phyloP scores from a whole-genome alignment of 1,284 basidiomycete species.

The Cystobasidium slooffiae region DNA sequence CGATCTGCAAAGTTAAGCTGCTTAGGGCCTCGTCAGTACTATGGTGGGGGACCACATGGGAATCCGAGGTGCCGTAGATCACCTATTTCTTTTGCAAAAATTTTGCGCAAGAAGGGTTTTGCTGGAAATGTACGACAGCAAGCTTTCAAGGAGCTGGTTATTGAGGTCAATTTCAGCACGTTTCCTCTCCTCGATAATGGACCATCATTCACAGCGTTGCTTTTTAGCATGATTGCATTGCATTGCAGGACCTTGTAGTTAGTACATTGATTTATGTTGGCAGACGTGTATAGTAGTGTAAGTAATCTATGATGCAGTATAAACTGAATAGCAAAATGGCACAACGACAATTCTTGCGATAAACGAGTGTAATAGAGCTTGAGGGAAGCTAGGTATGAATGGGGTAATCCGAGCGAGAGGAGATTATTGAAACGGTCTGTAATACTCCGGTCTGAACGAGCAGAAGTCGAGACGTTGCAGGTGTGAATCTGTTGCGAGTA shows the following conservation, averaged over 20 bases:
- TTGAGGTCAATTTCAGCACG: neutral
- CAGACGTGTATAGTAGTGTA: neutral
- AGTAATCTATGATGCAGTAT: constrained; percentile 12
- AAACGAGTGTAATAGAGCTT: no score
- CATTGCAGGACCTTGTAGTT: neutral
- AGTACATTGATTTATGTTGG: neutral
- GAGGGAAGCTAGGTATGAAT: no score
- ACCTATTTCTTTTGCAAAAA: neutral
- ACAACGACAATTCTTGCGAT: neutral
- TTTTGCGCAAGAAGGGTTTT: neutral
- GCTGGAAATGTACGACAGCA: no score
- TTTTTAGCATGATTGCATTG: no score
- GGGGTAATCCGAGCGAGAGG: no score
- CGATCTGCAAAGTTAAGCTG: constrained; percentile 19
- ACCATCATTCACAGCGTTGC: neutral
- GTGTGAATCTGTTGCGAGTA: no score
- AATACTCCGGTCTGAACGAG: no score
- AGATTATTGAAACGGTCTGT: no score
- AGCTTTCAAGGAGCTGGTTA: neutral
- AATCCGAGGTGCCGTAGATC: constrained; percentile 24
- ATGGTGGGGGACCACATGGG: constrained; percentile 14
- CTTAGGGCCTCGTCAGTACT: constrained; percentile 30
- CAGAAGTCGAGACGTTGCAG: no score
- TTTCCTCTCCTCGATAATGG: neutral
- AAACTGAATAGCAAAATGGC: neutral